Percentiles rank a stretch among this genome's conserved stretches.
Evolutionary conservation across 164 flowering plant genomes (phyloP).

Genomic region (Kingdonia uniflora): DNA sequence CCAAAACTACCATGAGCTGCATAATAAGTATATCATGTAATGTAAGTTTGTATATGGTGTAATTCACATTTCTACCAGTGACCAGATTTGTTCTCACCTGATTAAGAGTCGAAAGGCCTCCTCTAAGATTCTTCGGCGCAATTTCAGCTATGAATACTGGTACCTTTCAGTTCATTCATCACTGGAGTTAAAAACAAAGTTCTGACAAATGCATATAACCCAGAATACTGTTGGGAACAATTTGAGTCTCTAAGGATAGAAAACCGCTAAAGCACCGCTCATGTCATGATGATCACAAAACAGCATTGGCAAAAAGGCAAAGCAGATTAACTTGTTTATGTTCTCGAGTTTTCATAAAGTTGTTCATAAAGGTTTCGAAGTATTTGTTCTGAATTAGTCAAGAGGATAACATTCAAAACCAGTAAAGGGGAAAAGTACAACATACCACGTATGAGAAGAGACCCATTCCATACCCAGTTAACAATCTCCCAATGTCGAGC

Average conservation of each 20-base stretch:
- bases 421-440: not conserved
- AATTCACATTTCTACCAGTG: not conserved
- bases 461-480: conserved; percentile 89
- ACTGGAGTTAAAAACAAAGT: too few species aligned
- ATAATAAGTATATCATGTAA: not conserved
- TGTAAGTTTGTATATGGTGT: not conserved
- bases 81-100: conserved; percentile 39
- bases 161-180: conserved; percentile 31
- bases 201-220: too few species aligned
- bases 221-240: too few species aligned
- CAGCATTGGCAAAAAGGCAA: too few species aligned
- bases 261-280: too few species aligned
- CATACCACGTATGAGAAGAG: conserved; percentile 77
- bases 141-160: conserved; percentile 87
- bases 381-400: too few species aligned
- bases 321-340: too few species aligned
- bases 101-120: conserved; percentile 61
- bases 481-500: conserved; percentile 69
- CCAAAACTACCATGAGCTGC: conserved; percentile 62
- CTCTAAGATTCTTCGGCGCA: conserved; percentile 72
- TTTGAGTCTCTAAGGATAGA: too few species aligned
- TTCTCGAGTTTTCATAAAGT: too few species aligned
- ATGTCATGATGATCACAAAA: too few species aligned
- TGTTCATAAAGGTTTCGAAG: too few species aligned
- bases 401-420: too few species aligned